Conservation (phyloP, 2,329 filamentous ascomycete genomes). For the Cladosporium cucumerinum region DNA sequence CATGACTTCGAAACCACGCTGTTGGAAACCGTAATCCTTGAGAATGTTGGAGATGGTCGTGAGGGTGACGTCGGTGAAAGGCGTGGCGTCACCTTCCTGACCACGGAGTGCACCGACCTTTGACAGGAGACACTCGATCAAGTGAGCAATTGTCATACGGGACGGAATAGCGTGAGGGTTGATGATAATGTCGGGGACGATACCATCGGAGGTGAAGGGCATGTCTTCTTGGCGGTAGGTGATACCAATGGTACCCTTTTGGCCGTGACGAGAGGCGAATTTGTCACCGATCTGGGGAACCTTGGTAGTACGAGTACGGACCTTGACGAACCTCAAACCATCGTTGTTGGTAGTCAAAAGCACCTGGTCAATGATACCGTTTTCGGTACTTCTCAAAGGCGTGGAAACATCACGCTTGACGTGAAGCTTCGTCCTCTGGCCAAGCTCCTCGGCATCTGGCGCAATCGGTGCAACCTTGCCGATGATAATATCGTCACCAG, state of each 20-base stretch:
- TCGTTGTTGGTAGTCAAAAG: constrained; percentile 92
- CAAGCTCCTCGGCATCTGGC: constrained; percentile 87
- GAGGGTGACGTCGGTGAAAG: constrained; percentile 96
- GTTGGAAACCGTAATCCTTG: constrained; percentile 88
- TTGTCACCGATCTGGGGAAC: constrained; percentile 98
- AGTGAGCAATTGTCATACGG: constrained; percentile 99
- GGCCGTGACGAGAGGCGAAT: constrained; percentile 97
- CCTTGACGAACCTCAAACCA: constrained; percentile 93
- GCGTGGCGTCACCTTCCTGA: constrained; percentile 94
- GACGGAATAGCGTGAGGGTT: constrained; percentile 99
- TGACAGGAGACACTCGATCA: constrained; percentile 96
- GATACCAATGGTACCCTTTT: constrained; percentile 98
- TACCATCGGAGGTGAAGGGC: constrained; percentile 90
- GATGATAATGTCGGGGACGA: constrained; percentile 95
- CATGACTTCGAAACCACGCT: constrained; percentile 96
- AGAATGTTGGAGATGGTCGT: constrained; percentile 86
- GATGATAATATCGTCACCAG: constrained; percentile 97
- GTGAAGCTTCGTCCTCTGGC: constrained; percentile 84
- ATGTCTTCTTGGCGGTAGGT: constrained; percentile 98
- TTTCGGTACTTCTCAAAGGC: constrained; percentile 89
- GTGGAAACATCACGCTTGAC: constrained; percentile 95
- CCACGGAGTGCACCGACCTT: constrained; percentile 93
- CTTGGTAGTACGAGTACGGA: constrained; percentile 95
- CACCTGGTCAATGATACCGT: constrained; percentile 92
- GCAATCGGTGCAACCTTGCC: constrained; percentile 96